These are phyloP conservation scores for Lentinula sp. DNA, from an alignment of 768 basidiomycete genomes.

Conservation along the genomic window DNA sequence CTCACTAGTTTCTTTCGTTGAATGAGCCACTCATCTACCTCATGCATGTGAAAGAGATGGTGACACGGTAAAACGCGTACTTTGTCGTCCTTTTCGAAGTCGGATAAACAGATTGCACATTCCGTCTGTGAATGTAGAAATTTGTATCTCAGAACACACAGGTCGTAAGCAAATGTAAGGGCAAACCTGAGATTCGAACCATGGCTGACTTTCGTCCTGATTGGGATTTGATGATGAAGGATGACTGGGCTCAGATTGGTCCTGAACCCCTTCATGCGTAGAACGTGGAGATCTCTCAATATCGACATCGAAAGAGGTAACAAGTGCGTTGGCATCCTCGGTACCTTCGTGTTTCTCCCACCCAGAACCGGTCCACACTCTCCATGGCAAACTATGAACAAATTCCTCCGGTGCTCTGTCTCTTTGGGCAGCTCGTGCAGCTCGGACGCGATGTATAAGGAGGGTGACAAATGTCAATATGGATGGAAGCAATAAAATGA, in stretches of 20 bases:
- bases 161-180: neutral
- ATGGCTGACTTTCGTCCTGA: slow-evolving; percentile 37
- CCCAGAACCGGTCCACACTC: slow-evolving; percentile 74
- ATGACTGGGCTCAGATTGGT: slow-evolving; percentile 15
- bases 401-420: slow-evolving; percentile 81
- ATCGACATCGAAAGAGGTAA: slow-evolving; percentile 25
- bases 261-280: slow-evolving; percentile 14
- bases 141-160: neutral
- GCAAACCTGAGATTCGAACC: slow-evolving; percentile 53
- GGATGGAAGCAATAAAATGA: slow-evolving; percentile 87
- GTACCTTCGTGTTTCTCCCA: slow-evolving; percentile 70
- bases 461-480: slow-evolving; percentile 85
- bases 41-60: slow-evolving; percentile 90
- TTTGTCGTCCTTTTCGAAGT: slow-evolving; percentile 82
- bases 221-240: slow-evolving; percentile 31
- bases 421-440: slow-evolving; percentile 72
- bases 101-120: slow-evolving; percentile 89
- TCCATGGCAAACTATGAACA: slow-evolving; percentile 74
- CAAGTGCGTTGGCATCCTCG: slow-evolving; percentile 19
- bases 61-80: slow-evolving; percentile 91
- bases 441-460: slow-evolving; percentile 82
- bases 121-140: slow-evolving; percentile 46
- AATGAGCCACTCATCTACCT: slow-evolving; percentile 90
- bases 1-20: slow-evolving; percentile 88
- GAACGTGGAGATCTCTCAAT: slow-evolving; percentile 23